Conservation (phyloP, 2,329 filamentous ascomycete species). For the Juglanconis sp. region DNA sequence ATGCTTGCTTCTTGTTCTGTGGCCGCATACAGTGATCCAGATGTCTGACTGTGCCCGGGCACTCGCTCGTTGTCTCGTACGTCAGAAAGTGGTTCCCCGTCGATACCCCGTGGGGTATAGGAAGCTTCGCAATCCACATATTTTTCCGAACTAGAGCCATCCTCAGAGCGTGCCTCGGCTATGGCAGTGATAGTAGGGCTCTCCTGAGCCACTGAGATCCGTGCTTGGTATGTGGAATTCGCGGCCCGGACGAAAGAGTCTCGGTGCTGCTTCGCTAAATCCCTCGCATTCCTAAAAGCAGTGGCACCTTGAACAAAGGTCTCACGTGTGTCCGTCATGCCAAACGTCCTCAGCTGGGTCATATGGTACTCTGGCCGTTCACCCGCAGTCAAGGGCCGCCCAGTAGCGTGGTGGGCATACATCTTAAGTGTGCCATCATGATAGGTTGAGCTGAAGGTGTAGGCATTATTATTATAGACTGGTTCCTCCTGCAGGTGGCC, state of each 20-base stretch:
- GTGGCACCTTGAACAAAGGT: conserved; percentile 33
- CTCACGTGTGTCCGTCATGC: conserved; percentile 27
- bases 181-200: not conserved
- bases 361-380: conserved; percentile 39
- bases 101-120: no score
- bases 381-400: conserved; percentile 24
- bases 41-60: conserved; percentile 7
- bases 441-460: conserved; percentile 37
- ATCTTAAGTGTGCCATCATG: conserved; percentile 34
- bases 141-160: not conserved
- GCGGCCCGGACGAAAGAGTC: conserved; percentile 19
- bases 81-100: no score
- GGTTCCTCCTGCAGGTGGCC: conserved; percentile 21
- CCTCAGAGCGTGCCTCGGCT: conserved; percentile 13
- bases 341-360: conserved; percentile 29
- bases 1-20: conserved; percentile 17
- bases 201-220: not conserved
- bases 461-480: conserved; percentile 36
- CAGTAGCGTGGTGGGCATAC: conserved; percentile 35
- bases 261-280: not conserved
- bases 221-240: conserved; percentile 19
- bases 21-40: conserved; percentile 14
- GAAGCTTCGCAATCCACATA: no score
- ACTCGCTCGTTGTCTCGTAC: no score
- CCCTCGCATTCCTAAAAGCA: conserved; percentile 34